These are phyloP conservation scores for Oryza nivara DNA, from an alignment of 176 grass and related monocot genomes.

Conservation along the genomic window DNA sequence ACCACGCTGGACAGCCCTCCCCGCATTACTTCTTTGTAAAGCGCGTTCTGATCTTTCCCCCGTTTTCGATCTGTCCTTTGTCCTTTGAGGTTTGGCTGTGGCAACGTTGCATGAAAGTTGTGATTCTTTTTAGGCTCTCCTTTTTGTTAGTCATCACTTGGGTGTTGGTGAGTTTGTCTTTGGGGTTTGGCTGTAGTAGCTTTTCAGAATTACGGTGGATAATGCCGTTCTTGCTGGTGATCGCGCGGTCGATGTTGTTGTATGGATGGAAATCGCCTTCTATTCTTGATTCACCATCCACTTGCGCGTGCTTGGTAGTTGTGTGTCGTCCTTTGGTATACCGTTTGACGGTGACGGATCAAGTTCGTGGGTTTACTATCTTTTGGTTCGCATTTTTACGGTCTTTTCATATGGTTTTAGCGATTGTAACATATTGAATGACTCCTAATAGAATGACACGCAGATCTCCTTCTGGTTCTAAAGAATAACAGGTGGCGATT, in stretches of 20 bases:
- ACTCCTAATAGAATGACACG: not conserved
- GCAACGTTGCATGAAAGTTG: not conserved
- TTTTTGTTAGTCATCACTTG: not conserved
- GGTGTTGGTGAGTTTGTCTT: not conserved
- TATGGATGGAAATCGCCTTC: not conserved
- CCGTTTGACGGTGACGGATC: constrained; percentile 10
- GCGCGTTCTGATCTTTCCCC: not conserved
- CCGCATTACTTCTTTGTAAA: not conserved
- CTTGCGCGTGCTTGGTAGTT: not conserved
- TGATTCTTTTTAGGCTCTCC: not conserved
- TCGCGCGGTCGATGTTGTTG: not conserved
- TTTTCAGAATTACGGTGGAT: constrained; percentile 8
- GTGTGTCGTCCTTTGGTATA: not conserved
- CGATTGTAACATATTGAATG: not conserved
- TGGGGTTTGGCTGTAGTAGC: not conserved
- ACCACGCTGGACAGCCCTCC: not conserved
- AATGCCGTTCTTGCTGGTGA: constrained; percentile 23
- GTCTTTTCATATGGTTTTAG: not conserved
- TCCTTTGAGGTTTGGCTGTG: not conserved
- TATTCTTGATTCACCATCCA: constrained; percentile 4
- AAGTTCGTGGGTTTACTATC: not conserved
- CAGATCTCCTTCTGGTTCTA: not conserved
- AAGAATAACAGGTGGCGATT: not conserved
- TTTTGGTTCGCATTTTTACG: not conserved
- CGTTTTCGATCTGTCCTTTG: not conserved